A percentile compares a stretch with the other conserved stretches of the same genome.
Evolutionary conservation across 148 eudicot species (phyloP).

Genomic region (Rhododendron molle): DNA sequence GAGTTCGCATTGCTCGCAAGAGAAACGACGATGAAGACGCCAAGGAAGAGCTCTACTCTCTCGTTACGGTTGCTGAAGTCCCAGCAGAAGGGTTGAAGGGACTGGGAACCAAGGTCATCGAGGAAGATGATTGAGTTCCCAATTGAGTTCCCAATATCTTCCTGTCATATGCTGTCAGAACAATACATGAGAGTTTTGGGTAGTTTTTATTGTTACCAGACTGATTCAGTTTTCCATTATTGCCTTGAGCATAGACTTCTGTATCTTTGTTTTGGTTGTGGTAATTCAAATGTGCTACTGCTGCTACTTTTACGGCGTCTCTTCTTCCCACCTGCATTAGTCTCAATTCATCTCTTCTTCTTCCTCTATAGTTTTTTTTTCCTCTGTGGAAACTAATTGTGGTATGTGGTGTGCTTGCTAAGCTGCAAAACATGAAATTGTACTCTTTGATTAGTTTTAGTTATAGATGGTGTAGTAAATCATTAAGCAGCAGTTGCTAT

Average conservation of each 20-base stretch:
- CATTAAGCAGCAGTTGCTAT: neutral
- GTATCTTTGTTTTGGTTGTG: neutral
- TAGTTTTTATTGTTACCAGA: neutral
- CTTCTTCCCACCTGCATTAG: neutral
- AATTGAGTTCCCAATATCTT: too few species aligned
- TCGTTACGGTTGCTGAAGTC: slow-evolving; percentile 84
- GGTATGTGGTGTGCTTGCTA: neutral
- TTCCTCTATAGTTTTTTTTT: neutral
- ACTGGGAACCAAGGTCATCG: slow-evolving; percentile 77
- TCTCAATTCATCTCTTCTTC: neutral
- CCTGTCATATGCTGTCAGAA: neutral
- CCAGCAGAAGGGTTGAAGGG: slow-evolving; percentile 81
- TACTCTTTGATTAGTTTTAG: neutral
- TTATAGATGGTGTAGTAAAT: neutral
- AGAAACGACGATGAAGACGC: slow-evolving; percentile 95
- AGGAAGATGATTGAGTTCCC: slow-evolving; percentile 62
- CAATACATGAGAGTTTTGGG: slow-evolving; percentile 4
- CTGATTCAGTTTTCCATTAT: neutral
- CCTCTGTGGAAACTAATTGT: neutral
- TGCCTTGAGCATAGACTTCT: neutral
- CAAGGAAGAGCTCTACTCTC: slow-evolving; percentile 91
- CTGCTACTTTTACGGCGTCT: neutral
- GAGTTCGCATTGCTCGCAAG: slow-evolving; percentile 86
- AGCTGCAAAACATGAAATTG: neutral
- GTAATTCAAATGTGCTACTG: neutral